Base-by-base conservation (phyloP, 108 stramenopile genomes). In the Bacterosira constricta region DNA sequence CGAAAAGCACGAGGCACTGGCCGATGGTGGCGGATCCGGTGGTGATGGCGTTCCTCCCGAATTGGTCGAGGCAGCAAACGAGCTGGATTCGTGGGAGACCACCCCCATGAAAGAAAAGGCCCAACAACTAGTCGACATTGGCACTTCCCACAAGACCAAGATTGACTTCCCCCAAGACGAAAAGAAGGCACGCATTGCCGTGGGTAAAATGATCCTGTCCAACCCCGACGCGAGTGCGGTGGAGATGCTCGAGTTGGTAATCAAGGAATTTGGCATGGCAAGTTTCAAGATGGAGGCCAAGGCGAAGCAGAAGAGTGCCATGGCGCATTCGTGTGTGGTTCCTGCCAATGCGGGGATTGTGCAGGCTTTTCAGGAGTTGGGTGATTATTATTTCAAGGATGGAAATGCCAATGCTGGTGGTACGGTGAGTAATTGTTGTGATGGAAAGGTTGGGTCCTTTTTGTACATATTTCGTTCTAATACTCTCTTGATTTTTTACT, bases 201-300 rank as follows among this genome's bases (percentile, higher is more conserved):
- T 90, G 30, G 88, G 87, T 1, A 73, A 74, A 38, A 72, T 90
- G 11, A 41, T 90, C 15, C 34, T 83, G 66, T 45, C 44, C 32
- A 82, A 88, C 36, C 77, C 66, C 17, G 69, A 73, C 46, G 64
- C 66, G 37, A 44, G 71, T 39, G 60, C 81, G 0, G 57, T 66
- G 27, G 88, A 89, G 17, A 63, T 91, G 17, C 49, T 90, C 46
- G 21, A 82, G 54, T 37, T 64, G 11, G 59, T 89, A 9, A 41
- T 86, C 21, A 73, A 87, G 47, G 85, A 90, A 53, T 91, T 69
- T 77, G 93, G 93, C 10, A 80, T 89, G 35, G 69, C 58, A n/a
- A 65, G 71, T 18, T 52, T 9, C 12, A 90, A 91, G 38, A 75
- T 60, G 20, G 83, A 56, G 26, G 80, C 81, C 29, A 58, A 66